These are phyloP conservation scores for Cyathus striatus DNA, from an alignment of 768 basidiomycete genomes.

Conservation along the genomic window DNA sequence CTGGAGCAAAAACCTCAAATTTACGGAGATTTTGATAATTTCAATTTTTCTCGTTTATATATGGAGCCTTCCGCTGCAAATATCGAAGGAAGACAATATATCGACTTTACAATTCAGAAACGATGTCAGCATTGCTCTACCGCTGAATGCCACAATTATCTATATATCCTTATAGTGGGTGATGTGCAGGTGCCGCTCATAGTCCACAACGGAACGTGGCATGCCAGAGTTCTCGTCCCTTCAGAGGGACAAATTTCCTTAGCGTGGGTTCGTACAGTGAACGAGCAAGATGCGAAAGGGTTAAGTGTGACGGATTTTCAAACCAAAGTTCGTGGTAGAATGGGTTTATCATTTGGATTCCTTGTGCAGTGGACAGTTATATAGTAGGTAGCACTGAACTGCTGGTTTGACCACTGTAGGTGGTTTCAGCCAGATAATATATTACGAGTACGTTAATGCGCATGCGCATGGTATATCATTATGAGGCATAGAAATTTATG, in stretches of 20 bases:
- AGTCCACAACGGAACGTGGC: slow-evolving; percentile 35
- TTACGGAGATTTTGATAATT: slow-evolving; percentile 27
- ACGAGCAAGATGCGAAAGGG: slow-evolving; percentile 33
- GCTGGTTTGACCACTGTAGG: no score
- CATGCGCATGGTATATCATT: no score
- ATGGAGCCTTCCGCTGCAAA: slow-evolving; percentile 28
- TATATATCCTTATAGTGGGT: slow-evolving; percentile 28
- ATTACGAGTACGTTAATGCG: no score
- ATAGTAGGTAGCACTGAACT: no score
- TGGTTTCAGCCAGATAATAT: no score
- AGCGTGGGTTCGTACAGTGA: slow-evolving; percentile 27
- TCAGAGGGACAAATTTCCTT: slow-evolving; percentile 27
- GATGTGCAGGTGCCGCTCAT: slow-evolving; percentile 28
- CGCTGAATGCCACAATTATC: slow-evolving; percentile 34
- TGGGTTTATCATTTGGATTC: slow-evolving; percentile 33
- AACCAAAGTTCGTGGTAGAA: slow-evolving; percentile 26
- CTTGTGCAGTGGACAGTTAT: slow-evolving; percentile 28
- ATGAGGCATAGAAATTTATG: no score
- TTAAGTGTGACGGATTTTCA: slow-evolving; percentile 25
- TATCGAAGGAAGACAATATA: slow-evolving; percentile 27
- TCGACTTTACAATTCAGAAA: slow-evolving; percentile 36
- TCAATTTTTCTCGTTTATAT: slow-evolving; percentile 22
- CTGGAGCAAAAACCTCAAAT: slow-evolving; percentile 31
- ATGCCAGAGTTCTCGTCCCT: slow-evolving; percentile 28
- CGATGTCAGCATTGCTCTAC: slow-evolving; percentile 43